Base-by-base conservation (phyloP, 1,284 basidiomycete genomes). In the Fomitopsis palustris region DNA sequence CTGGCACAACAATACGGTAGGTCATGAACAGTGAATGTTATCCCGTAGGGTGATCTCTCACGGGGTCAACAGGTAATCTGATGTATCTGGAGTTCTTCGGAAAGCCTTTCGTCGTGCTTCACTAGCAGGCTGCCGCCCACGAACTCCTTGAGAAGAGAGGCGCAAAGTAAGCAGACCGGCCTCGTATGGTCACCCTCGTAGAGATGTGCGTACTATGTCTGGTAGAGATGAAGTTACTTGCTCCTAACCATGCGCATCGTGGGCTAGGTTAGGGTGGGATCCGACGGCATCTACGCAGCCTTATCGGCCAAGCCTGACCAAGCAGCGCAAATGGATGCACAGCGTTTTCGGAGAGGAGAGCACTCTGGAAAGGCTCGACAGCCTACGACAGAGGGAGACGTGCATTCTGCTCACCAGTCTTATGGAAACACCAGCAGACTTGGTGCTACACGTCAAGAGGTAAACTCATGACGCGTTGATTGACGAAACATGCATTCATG, bases 301-400 rank as follows among this genome's bases (percentile, higher is more conserved):
- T 12, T 52, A 52, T 14, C 10, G 67, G 39, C 64, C 63, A 3
- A 53, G 51, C 21, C 69, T 62, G 59, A 63, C 67, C 23, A 63
- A 61, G 41, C 65, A 67, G 21, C 66, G 69, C 17, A 58, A 60
- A 42, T 61, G 69, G 53, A 63, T 67, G 21, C 66, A 68, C 31
- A 64, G 64, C 27, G 64, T 62, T n/a, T 66, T 70, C 35, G 61
- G 61, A 29, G 25, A 57, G 8, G 58, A 62, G 42, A 58, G 54
- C 5, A 59, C 57, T 2, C 41, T 67, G 7, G 53, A 51, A 7
- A 53, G 47, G 17, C 68, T 64, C 37, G 29, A 55, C 5, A 42
- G 55, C 2, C 53, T 67, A 5, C 66, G 66, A 54, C 21, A 31
- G 8, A 53, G 63, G 25, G 65, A 68, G 53, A 62, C 62, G 14